These are phyloP conservation scores for Naganishia sp. DNA, from an alignment of 1,284 basidiomycete genomes.

Conservation along the genomic window DNA sequence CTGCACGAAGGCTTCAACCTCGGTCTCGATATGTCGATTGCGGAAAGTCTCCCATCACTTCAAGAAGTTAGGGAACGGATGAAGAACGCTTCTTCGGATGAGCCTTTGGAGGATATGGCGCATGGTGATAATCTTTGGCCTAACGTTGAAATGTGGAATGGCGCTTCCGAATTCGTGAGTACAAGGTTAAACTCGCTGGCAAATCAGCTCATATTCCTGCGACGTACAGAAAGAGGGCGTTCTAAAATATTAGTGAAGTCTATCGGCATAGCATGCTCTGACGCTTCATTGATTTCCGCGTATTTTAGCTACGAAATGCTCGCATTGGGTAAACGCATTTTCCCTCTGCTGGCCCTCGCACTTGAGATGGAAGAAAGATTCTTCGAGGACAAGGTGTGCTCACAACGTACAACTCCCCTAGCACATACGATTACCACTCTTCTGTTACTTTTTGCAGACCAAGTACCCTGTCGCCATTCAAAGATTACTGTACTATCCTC, in stretches of 20 bases:
- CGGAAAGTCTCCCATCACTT: constrained; percentile 5
- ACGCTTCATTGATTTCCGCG: too few species aligned
- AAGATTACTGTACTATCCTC: constrained; percentile 78
- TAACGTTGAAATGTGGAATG: constrained; percentile 60
- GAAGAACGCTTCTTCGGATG: constrained; percentile 39
- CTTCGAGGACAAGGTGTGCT: constrained; percentile 73
- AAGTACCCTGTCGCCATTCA: constrained; percentile 64
- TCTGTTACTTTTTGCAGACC: constrained; percentile 39
- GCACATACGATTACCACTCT: too few species aligned
- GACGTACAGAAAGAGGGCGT: constrained; percentile 34
- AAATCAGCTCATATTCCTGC: neutral
- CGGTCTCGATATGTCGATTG: constrained; percentile 62
- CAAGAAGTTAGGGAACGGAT: neutral
- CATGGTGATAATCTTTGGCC: constrained; percentile 53
- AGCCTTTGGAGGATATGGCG: constrained; percentile 39
- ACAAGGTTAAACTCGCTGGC: neutral
- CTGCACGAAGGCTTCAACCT: constrained; percentile 80
- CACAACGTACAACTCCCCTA: neutral
- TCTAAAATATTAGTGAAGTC: constrained; percentile 57
- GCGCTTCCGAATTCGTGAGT: constrained; percentile 48
- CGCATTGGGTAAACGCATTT: constrained; percentile 67
- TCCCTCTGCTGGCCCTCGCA: constrained; percentile 80
- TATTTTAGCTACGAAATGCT: constrained; percentile 65
- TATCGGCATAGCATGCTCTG: too few species aligned
- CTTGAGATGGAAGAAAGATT: constrained; percentile 72